Conservation (phyloP, 768 basidiomycete genomes). For the Kwoniella mangroviensis region DNA sequence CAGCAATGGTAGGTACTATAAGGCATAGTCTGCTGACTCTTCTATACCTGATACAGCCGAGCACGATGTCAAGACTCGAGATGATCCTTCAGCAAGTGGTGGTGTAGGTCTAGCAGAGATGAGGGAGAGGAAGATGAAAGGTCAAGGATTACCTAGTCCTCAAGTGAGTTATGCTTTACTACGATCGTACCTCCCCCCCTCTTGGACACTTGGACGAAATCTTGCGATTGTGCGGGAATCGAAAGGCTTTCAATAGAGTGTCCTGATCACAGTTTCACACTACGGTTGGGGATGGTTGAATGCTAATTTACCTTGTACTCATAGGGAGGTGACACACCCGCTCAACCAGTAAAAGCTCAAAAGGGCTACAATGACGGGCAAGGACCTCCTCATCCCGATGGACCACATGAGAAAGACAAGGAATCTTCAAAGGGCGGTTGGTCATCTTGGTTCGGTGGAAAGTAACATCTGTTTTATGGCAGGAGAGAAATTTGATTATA, state of each 20-base stretch:
- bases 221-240: no score
- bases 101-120: constrained; percentile 56
- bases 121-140: constrained; percentile 56
- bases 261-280: no score
- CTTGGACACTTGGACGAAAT: neutral
- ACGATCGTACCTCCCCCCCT: neutral
- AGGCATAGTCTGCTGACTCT: no score
- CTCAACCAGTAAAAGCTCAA: constrained; percentile 35
- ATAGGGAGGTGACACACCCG: constrained; percentile 41
- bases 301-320: neutral
- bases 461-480: neutral
- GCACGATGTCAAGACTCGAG: constrained; percentile 41
- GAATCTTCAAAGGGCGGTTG: neutral
- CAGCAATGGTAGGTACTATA: no score
- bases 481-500: neutral
- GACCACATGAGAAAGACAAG: constrained; percentile 8
- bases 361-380: constrained; percentile 23
- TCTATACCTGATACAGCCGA: constrained; percentile 32
- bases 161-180: constrained; percentile 36
- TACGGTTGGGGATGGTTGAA: no score
- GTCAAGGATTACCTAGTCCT: constrained; percentile 50
- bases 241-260: no score
- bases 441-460: constrained; percentile 14
- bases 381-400: constrained; percentile 16
- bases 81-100: constrained; percentile 46